Evolutionary conservation across 257 asterid species (phyloP).

Genomic region (Capsicum pubescens): DNA sequence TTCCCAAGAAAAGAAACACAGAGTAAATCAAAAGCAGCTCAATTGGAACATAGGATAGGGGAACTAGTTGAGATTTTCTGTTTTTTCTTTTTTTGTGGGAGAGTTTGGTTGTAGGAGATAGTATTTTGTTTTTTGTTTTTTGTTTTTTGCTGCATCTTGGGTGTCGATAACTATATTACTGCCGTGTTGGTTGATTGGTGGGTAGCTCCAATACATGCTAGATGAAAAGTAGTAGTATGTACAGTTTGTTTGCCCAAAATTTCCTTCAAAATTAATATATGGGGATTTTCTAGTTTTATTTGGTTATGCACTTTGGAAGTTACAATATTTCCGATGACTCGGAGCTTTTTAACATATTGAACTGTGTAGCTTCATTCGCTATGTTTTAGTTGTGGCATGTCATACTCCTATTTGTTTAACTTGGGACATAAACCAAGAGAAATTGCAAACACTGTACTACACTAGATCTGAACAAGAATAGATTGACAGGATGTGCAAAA

Average conservation of each 20-base stretch:
- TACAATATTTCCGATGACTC: background rate
- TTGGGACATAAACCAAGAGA: background rate
- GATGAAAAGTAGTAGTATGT: conserved; percentile 42
- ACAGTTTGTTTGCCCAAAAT: conserved; percentile 41
- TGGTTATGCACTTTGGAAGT: background rate
- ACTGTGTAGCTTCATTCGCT: background rate
- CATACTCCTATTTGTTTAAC: background rate
- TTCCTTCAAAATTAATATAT: background rate
- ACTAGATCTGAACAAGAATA: background rate
- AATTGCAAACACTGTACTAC: background rate
- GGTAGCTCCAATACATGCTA: conserved; percentile 25
- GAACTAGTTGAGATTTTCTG: conserved; percentile 8
- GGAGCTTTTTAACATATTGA: background rate
- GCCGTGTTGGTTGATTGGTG: conserved; percentile 17
- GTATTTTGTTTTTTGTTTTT: background rate
- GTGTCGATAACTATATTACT: conserved; percentile 18
- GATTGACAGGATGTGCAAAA: background rate
- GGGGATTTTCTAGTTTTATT: conserved; percentile 13
- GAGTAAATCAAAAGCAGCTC: background rate
- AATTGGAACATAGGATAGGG: conserved; percentile 13
- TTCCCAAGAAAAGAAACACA: background rate
- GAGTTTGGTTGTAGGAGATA: background rate
- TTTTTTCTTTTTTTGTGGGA: background rate
- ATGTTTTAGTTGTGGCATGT: background rate
- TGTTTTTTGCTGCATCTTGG: background rate